Percentiles rank a stretch among this genome's conserved stretches.
phyloP scores from a whole-genome alignment of 805 yeast species.

The Candida tammaniensis region DNA sequence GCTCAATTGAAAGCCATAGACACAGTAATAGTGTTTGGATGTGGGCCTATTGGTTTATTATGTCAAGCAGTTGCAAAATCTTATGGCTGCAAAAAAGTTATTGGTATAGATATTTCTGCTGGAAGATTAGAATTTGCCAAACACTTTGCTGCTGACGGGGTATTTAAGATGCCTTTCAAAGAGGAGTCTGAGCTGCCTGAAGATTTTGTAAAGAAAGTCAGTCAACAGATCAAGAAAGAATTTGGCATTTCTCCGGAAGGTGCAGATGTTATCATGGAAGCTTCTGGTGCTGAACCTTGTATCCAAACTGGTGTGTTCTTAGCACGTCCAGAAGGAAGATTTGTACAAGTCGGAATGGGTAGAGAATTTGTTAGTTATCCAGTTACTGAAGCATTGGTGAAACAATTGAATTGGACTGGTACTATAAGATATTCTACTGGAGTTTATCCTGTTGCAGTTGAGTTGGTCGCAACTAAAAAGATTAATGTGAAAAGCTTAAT shows the following conservation, averaged over 20 bases:
- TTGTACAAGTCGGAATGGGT: slow-evolving; percentile 21
- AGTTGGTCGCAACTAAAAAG: slow-evolving; percentile 15
- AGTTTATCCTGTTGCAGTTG: slow-evolving; percentile 19
- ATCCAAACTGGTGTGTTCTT: slow-evolving; percentile 16
- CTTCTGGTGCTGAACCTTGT: slow-evolving; percentile 39
- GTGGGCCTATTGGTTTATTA: slow-evolving; percentile 26
- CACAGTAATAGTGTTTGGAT: slow-evolving; percentile 21
- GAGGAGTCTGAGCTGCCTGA: slow-evolving; percentile 12
- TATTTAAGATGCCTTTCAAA: slow-evolving; percentile 16
- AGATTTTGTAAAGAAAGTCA: slow-evolving; percentile 12
- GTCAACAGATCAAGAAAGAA: slow-evolving; percentile 17
- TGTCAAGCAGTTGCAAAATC: slow-evolving; percentile 20
- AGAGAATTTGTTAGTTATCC: slow-evolving; percentile 19
- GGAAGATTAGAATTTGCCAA: slow-evolving; percentile 22
- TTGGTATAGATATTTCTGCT: slow-evolving; percentile 23
- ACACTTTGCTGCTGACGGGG: slow-evolving; percentile 13
- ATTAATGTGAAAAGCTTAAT: slow-evolving; percentile 17
- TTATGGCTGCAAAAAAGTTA: slow-evolving; percentile 20
- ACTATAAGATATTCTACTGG: slow-evolving; percentile 17
- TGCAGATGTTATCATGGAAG: slow-evolving; percentile 23
- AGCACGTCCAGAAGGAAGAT: slow-evolving; percentile 16
- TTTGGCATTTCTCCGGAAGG: slow-evolving; percentile 23
- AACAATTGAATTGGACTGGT: slow-evolving; percentile 19
- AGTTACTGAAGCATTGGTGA: slow-evolving; percentile 20
- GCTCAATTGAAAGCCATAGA: slow-evolving; percentile 16